These are phyloP conservation scores for Myriosclerotinia scirpicola DNA, from an alignment of 2,329 filamentous ascomycete genomes.

Conservation along the genomic window DNA sequence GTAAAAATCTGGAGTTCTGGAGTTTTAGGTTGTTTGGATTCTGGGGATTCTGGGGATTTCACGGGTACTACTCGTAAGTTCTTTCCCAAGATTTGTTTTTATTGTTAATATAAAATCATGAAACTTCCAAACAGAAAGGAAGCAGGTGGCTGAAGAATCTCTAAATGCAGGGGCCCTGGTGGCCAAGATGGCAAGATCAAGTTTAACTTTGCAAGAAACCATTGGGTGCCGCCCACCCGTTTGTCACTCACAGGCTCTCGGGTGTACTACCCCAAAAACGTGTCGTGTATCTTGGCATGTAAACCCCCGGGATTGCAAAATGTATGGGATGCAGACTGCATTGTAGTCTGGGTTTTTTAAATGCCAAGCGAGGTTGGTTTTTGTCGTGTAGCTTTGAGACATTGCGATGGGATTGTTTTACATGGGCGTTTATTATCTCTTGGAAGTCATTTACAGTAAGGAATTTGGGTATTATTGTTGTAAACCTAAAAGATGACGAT, in stretches of 20 bases:
- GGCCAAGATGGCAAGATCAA: not conserved
- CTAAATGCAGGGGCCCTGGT: not conserved
- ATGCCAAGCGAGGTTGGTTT: not conserved
- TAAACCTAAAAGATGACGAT: not conserved
- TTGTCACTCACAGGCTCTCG: not conserved
- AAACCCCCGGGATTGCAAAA: not conserved
- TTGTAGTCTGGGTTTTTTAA: conserved; percentile 2
- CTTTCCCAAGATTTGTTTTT: not conserved
- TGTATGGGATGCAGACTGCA: too few species aligned
- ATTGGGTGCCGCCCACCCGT: not conserved
- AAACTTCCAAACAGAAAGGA: not conserved
- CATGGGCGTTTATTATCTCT: not conserved
- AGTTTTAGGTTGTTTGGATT: not conserved
- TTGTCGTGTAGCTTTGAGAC: not conserved
- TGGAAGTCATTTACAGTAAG: not conserved
- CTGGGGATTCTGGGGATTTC: not conserved
- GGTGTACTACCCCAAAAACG: not conserved
- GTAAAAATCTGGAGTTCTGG: not conserved
- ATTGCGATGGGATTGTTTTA: too few species aligned
- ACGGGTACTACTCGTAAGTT: not conserved
- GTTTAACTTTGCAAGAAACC: not conserved
- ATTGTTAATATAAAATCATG: too few species aligned
- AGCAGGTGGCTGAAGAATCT: not conserved
- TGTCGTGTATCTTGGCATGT: conserved; percentile 3
- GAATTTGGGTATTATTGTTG: not conserved